A percentile compares a stretch with the other conserved stretches of the same genome.
These are phyloP conservation scores for Podaxis sp. DNA, from an alignment of 768 basidiomycete species.

Conservation along the genomic window DNA sequence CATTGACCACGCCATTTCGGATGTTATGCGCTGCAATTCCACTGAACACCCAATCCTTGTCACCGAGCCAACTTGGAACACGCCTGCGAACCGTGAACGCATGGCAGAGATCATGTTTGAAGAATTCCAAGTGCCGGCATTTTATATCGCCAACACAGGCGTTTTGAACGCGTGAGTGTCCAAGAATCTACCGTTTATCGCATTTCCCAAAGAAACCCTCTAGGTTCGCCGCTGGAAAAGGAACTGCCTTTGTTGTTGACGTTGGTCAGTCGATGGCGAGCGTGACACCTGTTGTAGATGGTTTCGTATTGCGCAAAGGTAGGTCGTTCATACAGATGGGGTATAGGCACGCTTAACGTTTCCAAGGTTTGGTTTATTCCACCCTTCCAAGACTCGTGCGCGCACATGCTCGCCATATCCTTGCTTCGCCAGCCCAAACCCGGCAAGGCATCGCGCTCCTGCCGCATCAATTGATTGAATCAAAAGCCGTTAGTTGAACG, in stretches of 20 bases:
- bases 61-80: constrained; percentile 98
- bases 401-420: constrained; percentile 71
- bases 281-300: constrained; percentile 95
- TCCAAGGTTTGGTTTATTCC: constrained; percentile 74
- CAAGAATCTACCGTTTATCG: not conserved
- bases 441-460: constrained; percentile 67
- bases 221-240: constrained; percentile 95
- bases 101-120: constrained; percentile 99
- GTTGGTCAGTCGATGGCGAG: constrained; percentile 88
- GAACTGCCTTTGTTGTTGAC: constrained; percentile 95
- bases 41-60: constrained; percentile 89
- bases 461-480: constrained; percentile 90
- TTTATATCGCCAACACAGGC: constrained; percentile 94
- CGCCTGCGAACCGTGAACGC: constrained; percentile 84
- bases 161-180: constrained; percentile 84
- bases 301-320: constrained; percentile 97
- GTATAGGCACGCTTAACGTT: not conserved
- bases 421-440: constrained; percentile 45
- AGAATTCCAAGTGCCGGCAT: constrained; percentile 90
- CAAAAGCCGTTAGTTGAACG: constrained; percentile 53
- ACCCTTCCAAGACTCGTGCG: constrained; percentile 78
- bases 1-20: constrained; percentile 71
- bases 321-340: not conserved
- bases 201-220: not conserved
- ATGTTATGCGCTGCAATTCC: constrained; percentile 75